Evolutionary conservation across 1,139 yeast genomes (phyloP).

Genomic region (Nakaseomyces kungkrabaensis): DNA sequence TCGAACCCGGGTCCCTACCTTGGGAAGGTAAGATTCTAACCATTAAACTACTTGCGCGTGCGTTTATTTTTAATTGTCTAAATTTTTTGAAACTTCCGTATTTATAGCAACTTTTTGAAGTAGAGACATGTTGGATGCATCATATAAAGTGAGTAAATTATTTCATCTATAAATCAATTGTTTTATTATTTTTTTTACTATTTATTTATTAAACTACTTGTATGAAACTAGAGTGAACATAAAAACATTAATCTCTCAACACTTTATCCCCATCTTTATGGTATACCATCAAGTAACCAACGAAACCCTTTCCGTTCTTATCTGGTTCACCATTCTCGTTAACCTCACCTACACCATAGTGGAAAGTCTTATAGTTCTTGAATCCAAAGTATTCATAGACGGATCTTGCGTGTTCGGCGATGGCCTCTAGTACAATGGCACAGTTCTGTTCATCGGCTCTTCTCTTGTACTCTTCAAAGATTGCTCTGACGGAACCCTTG

Average conservation of each 20-base stretch:
- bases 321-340: constrained; percentile 21
- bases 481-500: constrained; percentile 28
- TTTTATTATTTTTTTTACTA: no score
- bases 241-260: constrained; percentile 3
- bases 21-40: constrained; percentile 8
- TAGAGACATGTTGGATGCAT: no score
- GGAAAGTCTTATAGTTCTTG: constrained; percentile 22
- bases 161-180: no score
- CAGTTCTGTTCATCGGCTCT: constrained; percentile 26
- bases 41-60: constrained; percentile 8
- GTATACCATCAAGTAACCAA: constrained; percentile 26
- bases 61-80: neutral
- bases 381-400: constrained; percentile 32
- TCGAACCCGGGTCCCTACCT: constrained; percentile 10
- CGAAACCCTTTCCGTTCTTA: constrained; percentile 27
- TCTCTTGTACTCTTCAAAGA: constrained; percentile 23
- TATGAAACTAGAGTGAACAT: no score
- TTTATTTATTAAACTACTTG: no score
- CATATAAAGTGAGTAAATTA: no score
- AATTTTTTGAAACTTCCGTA: neutral
- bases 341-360: constrained; percentile 27
- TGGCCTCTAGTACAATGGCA: constrained; percentile 30
- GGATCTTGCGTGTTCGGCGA: constrained; percentile 27
- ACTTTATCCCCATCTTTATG: constrained; percentile 18
- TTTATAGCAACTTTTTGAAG: no score